Base-by-base conservation (phyloP, 1,284 basidiomycete genomes). In the Irpex sp. region DNA sequence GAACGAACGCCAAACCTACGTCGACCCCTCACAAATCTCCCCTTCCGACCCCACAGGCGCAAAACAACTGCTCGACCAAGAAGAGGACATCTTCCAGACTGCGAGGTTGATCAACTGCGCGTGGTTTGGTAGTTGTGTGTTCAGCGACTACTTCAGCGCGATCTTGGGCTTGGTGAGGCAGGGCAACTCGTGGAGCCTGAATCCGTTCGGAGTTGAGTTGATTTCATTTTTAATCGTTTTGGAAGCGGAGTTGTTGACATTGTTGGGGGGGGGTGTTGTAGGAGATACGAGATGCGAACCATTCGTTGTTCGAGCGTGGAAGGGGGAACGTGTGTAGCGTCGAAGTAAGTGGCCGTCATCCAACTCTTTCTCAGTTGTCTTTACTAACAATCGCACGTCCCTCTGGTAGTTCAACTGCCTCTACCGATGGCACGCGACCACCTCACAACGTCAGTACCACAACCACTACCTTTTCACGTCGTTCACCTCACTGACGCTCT, bases 401-500 rank as follows among this genome's bases (percentile, higher is more conserved):
- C 58, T 59, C 36, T 9, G 62, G 0, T 61, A 91, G 87, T 93
- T 93, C 79, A 92, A 93, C 69, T 87, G 88, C 65, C 74, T 93
- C 58, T 93, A 93, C 73, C 82, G 89, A 18, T 92, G 90, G 91
- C 91, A 93, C 60, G 83, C 89, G 1, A 89, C 90, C 0, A 87
- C 87, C 0, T 90, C 87, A 45, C 68, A 58, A 28, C 48, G 63
- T 64, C 28, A 57, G 63, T 45, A 5, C 35, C 28, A 6, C 19
- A 19, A 16, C 33, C 33, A 28, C 4, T 5, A 16, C 10, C 49
- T 23, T 35, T 1, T 36, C 52, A 35, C 18, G 52, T 7, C 6
- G 5, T 51, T 23, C 14, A n/a, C 10, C 5, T 8, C 52, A 19
- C 21, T n/a, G 6, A 10, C 45, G 12, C 45, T 16, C 35, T 54